Conservation (phyloP, 2,329 filamentous ascomycete genomes). For the Ustilaginoidea virens region DNA sequence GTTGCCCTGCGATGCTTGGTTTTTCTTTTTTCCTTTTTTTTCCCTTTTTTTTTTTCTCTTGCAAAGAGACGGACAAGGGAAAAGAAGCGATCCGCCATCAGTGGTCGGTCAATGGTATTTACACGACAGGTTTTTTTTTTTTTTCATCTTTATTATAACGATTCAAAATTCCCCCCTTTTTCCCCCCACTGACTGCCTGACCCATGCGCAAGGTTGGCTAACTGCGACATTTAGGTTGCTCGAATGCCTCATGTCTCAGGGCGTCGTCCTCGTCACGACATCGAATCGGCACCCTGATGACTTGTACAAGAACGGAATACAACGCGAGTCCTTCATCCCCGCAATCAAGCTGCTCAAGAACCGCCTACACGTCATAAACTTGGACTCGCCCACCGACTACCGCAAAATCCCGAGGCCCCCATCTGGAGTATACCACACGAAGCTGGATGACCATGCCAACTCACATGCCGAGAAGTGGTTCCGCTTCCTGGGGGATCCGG, state of each 20-base stretch:
- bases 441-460: conserved; percentile 61
- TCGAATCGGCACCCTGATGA: conserved; percentile 95
- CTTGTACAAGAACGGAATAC: conserved; percentile 95
- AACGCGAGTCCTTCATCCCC: conserved; percentile 86
- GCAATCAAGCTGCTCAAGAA: conserved; percentile 85
- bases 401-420: conserved; percentile 89
- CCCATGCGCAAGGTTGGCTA: not conserved
- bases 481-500: conserved; percentile 74
- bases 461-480: conserved; percentile 93
- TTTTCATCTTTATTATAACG: not conserved
- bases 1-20: too few relatives aligned
- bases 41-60: not conserved
- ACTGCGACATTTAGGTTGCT: conserved; percentile 40
- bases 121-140: too few relatives aligned
- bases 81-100: too few relatives aligned
- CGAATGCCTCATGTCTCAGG: conserved; percentile 85
- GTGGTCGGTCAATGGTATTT: too few relatives aligned
- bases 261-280: conserved; percentile 91
- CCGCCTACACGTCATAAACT: conserved; percentile 75
- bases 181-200: not conserved
- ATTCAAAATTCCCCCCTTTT: too few relatives aligned
- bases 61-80: too few relatives aligned
- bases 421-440: conserved; percentile 85
- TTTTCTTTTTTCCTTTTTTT: too few relatives aligned
- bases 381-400: conserved; percentile 92